phyloP scores from a whole-genome alignment of 2,329 filamentous ascomycete species.

The Phyllosticta citrichinensis region DNA sequence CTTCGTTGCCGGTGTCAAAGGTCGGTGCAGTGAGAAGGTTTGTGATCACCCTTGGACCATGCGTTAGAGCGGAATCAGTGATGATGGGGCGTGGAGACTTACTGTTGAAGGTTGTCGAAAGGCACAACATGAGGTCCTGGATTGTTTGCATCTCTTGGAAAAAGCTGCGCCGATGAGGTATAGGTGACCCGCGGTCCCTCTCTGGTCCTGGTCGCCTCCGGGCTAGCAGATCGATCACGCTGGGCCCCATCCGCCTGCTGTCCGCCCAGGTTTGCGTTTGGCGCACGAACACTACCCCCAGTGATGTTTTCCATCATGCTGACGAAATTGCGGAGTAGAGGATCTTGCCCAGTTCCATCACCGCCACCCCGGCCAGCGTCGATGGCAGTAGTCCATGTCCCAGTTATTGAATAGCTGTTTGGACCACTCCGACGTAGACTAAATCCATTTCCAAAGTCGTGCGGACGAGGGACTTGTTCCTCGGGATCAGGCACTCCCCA shows the following conservation, averaged over 20 bases:
- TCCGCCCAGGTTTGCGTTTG: conserved; percentile 9
- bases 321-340: conserved; percentile 32
- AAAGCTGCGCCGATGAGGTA: conserved; percentile 26
- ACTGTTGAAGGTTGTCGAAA: conserved; percentile 40
- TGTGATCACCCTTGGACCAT: conserved; percentile 2
- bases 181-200: conserved; percentile 20
- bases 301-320: conserved; percentile 38
- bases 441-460: conserved; percentile 22
- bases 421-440: conserved; percentile 30
- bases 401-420: conserved; percentile 24
- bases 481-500: conserved; percentile 41
- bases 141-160: conserved; percentile 42
- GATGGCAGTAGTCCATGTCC: conserved; percentile 17
- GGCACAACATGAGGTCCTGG: conserved; percentile 39
- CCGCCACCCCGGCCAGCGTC: conserved; percentile 13
- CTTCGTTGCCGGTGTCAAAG: background rate
- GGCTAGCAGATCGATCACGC: background rate
- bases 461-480: conserved; percentile 24
- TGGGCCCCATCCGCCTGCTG: conserved; percentile 15
- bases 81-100: conserved; percentile 17
- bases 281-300: conserved; percentile 14
- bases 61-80: background rate
- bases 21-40: conserved; percentile 3
- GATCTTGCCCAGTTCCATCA: conserved; percentile 2
- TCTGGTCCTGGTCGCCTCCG: conserved; percentile 13